Conservation (phyloP, 257 asterid genomes). For the Nicotiana tomentosiformis region DNA sequence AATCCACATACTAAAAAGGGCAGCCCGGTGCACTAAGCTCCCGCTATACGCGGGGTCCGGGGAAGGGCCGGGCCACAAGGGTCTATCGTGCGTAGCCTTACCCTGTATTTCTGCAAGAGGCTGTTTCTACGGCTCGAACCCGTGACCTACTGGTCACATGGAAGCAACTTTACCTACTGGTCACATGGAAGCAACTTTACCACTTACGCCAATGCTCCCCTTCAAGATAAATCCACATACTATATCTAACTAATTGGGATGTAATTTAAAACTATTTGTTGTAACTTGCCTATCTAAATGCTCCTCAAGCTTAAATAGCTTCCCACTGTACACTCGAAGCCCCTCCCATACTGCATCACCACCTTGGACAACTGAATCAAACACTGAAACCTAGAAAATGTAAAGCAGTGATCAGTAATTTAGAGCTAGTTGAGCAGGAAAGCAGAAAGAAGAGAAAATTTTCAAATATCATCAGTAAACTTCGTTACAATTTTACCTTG, state of each 20-base stretch:
- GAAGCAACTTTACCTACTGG: too few relatives aligned
- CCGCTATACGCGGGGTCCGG: too few relatives aligned
- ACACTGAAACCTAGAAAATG: conserved; percentile 65
- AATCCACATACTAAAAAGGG: too few relatives aligned
- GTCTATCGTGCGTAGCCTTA: too few relatives aligned
- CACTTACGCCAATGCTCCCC: too few relatives aligned
- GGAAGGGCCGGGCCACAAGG: too few relatives aligned
- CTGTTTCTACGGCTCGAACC: too few relatives aligned
- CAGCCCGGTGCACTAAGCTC: too few relatives aligned
- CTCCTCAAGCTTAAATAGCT: conserved; percentile 82
- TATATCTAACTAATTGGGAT: neutral
- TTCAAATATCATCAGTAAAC: neutral
- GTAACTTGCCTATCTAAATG: conserved; percentile 68
- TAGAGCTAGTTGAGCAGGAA: neutral
- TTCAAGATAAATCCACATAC: neutral
- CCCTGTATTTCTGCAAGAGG: too few relatives aligned
- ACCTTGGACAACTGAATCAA: conserved; percentile 92
- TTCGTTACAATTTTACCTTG: conserved; percentile 34
- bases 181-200: too few relatives aligned
- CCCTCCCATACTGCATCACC: conserved; percentile 99
- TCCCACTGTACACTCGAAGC: conserved; percentile 68
- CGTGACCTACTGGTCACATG: too few relatives aligned
- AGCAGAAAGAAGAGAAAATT: neutral
- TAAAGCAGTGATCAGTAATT: conserved; percentile 7
- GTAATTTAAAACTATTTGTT: conserved; percentile 2